Evolutionary conservation across 306 rosid genomes (phyloP), one percentile per base, ranked within the genome.

Genomic region (Quercus bicolor): DNA sequence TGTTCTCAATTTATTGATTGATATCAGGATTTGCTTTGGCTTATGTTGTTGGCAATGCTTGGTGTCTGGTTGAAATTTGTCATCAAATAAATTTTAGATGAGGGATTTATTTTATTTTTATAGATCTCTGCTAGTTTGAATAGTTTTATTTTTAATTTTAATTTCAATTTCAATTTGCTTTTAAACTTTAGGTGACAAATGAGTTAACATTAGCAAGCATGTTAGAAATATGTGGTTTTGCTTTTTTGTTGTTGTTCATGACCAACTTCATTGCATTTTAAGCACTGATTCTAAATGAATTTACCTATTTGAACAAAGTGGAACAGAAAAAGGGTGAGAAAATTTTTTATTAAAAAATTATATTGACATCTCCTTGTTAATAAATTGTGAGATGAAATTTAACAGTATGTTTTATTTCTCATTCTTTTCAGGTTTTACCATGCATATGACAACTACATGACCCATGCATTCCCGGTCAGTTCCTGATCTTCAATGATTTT

Each of bases 381-480:
- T 57, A 56, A 56, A 9, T 68, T 68, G 66, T 73, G 68, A 59
- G 33, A n/a, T 56, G 78, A 60, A 55, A 73, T 69, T 11, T 79
- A 70, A 77, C 73, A 7, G 26, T 60, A 15, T 28, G 34, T 31
- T 45, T 70, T 78, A 28, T 45, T 1, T 56, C 72, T 74, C 12
- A 48, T 20, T 77, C 74, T 62, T 79, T 80, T 76, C 83, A 92
- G 97, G 98, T 95, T 95, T 86, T 91, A 91, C 79, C 98, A 95
- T 80, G 98, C 98, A 0, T 91, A 95, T 82, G 97, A 91, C 87
- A 95, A 93, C 88, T 91, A 95, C 80, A 93, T 95, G 98, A 82
- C 72, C 75, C 78, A 95, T 82, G 96, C 97, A 65, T 95, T 95
- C 89, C 99, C 97, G 92, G 99, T 95, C 70, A 73, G 98, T 79